These are phyloP conservation scores for Aspergillus melleus DNA, from an alignment of 2,329 filamentous ascomycete species.

Conservation along the genomic window DNA sequence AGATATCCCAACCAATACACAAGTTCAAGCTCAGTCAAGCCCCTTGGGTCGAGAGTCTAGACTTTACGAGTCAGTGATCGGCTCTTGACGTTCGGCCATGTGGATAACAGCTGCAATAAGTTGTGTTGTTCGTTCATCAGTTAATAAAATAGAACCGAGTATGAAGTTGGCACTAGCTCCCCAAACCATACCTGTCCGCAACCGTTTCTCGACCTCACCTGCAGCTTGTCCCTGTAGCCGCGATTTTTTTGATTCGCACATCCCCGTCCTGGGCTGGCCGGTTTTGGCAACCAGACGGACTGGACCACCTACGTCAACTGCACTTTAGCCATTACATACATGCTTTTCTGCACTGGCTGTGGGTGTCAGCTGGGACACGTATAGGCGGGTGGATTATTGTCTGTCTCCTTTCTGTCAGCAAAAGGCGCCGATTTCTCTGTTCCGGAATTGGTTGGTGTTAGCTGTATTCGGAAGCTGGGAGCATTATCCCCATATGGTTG, in stretches of 20 bases:
- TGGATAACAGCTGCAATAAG: slow-evolving; percentile 1
- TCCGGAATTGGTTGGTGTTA: not conserved
- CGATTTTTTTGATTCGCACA: not conserved
- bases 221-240: not conserved
- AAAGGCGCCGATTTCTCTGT: not conserved
- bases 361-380: not conserved
- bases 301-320: not conserved
- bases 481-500: not conserved
- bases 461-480: not conserved
- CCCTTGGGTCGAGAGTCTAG: not conserved
- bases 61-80: slow-evolving; percentile 1
- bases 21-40: not conserved
- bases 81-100: slow-evolving; percentile 3
- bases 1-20: not conserved
- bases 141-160: not conserved
- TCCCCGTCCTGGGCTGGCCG: not conserved
- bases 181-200: not conserved
- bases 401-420: not conserved
- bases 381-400: not conserved
- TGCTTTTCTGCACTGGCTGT: not conserved
- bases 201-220: slow-evolving; percentile 1
- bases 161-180: not conserved
- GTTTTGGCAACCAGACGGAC: not conserved
- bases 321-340: not conserved
- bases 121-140: slow-evolving; percentile 2